Evolutionary conservation across 2,329 filamentous ascomycete species (phyloP).

Genomic region (Fusarium napiforme): DNA sequence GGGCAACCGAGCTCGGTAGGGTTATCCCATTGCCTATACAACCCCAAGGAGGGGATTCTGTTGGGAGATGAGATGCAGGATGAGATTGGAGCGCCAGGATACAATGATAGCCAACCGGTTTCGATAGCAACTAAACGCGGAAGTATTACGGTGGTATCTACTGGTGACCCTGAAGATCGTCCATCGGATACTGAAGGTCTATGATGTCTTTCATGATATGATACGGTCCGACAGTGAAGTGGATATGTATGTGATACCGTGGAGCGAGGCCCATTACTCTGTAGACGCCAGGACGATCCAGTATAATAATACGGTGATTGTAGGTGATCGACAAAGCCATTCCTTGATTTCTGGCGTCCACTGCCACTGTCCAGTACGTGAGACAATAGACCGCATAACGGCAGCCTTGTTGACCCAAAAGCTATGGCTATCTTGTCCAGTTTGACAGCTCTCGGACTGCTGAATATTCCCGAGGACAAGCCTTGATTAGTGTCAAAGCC

Average conservation of each 20-base stretch:
- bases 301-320: slow-evolving; percentile 17
- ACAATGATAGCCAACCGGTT: not conserved
- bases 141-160: not conserved
- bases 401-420: slow-evolving; percentile 14
- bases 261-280: not conserved
- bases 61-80: not conserved
- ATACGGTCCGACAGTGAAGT: slow-evolving; percentile 4
- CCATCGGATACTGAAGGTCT: not conserved
- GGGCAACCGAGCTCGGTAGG: slow-evolving; percentile 9
- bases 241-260: slow-evolving; percentile 11
- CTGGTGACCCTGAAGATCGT: slow-evolving; percentile 3
- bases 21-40: not conserved
- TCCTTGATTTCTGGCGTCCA: slow-evolving; percentile 5
- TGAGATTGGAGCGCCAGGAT: not conserved
- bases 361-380: not conserved
- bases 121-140: not conserved
- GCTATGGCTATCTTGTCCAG: not conserved
- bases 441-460: not conserved
- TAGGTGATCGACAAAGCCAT: slow-evolving; percentile 13
- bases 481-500: not conserved
- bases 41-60: not conserved
- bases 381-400: not conserved
- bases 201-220: slow-evolving; percentile 26
- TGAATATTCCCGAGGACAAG: slow-evolving; percentile 1
- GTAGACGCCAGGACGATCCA: slow-evolving; percentile 11